These are phyloP conservation scores for Vaccinium vitisidaea DNA, from an alignment of 148 eudicot genomes.

Conservation along the genomic window DNA sequence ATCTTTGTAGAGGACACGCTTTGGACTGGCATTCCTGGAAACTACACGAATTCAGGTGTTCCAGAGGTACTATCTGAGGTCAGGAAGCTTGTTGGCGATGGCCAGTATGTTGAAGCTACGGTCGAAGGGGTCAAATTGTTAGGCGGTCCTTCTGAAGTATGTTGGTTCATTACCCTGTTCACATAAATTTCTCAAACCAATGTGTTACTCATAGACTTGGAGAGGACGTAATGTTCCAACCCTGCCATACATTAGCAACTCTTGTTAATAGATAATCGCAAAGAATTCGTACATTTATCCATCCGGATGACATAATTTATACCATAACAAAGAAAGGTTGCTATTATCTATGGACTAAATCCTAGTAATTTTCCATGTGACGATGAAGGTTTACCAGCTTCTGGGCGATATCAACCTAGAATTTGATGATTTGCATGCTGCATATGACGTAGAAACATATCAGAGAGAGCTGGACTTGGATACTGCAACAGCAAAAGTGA, in stretches of 20 bases:
- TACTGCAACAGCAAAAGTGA: slow-evolving; percentile 72
- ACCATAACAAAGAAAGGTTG: neutral
- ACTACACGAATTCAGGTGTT: slow-evolving; percentile 60
- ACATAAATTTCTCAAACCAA: neutral
- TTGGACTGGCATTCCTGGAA: slow-evolving; percentile 82
- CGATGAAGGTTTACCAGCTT: slow-evolving; percentile 75
- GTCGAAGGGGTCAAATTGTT: slow-evolving; percentile 47
- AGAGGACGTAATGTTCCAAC: neutral
- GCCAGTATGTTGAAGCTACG: slow-evolving; percentile 70
- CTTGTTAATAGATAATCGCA: neutral
- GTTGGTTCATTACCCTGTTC: slow-evolving; percentile 21
- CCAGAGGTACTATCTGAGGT: slow-evolving; percentile 49
- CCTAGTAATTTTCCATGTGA: slow-evolving; percentile 15
- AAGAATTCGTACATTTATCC: neutral
- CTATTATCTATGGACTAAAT: neutral
- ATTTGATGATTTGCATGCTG: slow-evolving; percentile 53
- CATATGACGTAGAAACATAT: slow-evolving; percentile 44
- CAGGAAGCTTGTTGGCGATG: slow-evolving; percentile 71
- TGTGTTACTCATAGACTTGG: neutral
- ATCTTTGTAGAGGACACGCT: slow-evolving; percentile 76
- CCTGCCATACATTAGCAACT: slow-evolving; percentile 3
- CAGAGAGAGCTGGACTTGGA: slow-evolving; percentile 74
- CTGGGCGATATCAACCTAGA: slow-evolving; percentile 78
- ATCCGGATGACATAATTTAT: neutral
- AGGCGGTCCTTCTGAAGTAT: slow-evolving; percentile 55